These are phyloP conservation scores for Chaetomiaceae sp. DNA, from an alignment of 2,329 filamentous ascomycete genomes.

Conservation along the genomic window DNA sequence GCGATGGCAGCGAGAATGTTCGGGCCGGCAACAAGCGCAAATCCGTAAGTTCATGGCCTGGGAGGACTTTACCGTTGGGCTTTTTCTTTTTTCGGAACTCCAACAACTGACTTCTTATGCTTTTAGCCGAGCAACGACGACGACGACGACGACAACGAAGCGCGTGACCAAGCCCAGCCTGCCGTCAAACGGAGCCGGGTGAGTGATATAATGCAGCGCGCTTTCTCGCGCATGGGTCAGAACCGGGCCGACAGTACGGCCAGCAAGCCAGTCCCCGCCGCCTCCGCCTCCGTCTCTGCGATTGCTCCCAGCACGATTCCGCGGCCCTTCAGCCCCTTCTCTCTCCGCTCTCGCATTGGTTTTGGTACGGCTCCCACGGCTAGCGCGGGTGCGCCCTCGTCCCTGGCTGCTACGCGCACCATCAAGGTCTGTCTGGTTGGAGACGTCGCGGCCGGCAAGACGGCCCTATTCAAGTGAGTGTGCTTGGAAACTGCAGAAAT, in stretches of 20 bases:
- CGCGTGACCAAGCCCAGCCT: not conserved
- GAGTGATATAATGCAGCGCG: not conserved
- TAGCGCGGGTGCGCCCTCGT: not conserved
- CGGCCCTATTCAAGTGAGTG: slow-evolving; percentile 22
- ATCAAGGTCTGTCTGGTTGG: slow-evolving; percentile 25
- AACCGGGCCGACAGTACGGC: not conserved
- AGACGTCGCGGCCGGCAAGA: slow-evolving; percentile 20
- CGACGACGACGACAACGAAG: not conserved
- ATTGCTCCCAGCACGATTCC: not conserved
- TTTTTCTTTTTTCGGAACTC: not conserved
- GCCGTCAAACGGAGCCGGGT: slow-evolving; percentile 16
- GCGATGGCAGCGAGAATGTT: not conserved
- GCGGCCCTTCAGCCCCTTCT: not conserved
- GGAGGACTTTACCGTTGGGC: too few species aligned
- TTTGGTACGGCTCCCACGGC: not conserved
- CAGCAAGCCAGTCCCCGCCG: not conserved
- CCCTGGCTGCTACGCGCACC: not conserved
- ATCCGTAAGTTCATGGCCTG: not conserved
- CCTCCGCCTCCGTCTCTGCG: not conserved
- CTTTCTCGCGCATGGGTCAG: not conserved
- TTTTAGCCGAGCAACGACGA: not conserved
- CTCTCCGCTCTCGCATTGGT: not conserved
- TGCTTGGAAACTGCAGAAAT: not conserved
- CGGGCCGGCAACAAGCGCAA: slow-evolving; percentile 8
- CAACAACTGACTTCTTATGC: not conserved